Conservation (phyloP, 768 basidiomycete species). For the Psilocybe sp. region DNA sequence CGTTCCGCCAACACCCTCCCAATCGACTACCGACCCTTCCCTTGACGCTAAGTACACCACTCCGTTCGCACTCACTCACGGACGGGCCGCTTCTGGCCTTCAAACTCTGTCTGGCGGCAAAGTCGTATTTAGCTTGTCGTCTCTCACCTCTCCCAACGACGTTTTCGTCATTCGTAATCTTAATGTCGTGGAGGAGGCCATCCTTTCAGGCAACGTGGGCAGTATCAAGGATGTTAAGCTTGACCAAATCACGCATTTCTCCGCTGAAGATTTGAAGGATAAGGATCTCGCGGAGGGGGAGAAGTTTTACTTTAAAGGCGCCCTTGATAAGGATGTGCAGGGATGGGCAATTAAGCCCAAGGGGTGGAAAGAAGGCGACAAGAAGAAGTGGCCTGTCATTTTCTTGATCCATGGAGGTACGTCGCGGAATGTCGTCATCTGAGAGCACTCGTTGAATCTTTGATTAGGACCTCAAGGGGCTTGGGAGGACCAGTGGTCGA, state of each 20-base stretch:
- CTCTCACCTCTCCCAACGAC: constrained; percentile 78
- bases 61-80: constrained; percentile 60
- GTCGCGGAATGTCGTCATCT: constrained; percentile 6
- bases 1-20: constrained; percentile 57
- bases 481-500: constrained; percentile 92
- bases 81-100: constrained; percentile 57
- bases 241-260: constrained; percentile 64
- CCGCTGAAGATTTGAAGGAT: constrained; percentile 48
- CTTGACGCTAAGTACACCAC: constrained; percentile 41
- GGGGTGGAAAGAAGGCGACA: constrained; percentile 64
- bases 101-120: constrained; percentile 58
- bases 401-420: constrained; percentile 79
- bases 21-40: constrained; percentile 52
- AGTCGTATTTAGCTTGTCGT: constrained; percentile 71
- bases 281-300: constrained; percentile 65
- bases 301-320: constrained; percentile 90
- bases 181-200: constrained; percentile 37
- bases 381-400: constrained; percentile 76
- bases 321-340: constrained; percentile 70
- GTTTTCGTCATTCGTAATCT: constrained; percentile 52
- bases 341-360: constrained; percentile 83
- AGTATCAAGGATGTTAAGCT: constrained; percentile 32
- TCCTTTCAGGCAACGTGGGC: constrained; percentile 28
- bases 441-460: neutral
- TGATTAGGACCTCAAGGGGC: constrained; percentile 68